A percentile compares a stretch with the other conserved stretches of the same genome.
phyloP scores from a whole-genome alignment of 352 stramenopile genomes.

The Pythium dissimile region DNA sequence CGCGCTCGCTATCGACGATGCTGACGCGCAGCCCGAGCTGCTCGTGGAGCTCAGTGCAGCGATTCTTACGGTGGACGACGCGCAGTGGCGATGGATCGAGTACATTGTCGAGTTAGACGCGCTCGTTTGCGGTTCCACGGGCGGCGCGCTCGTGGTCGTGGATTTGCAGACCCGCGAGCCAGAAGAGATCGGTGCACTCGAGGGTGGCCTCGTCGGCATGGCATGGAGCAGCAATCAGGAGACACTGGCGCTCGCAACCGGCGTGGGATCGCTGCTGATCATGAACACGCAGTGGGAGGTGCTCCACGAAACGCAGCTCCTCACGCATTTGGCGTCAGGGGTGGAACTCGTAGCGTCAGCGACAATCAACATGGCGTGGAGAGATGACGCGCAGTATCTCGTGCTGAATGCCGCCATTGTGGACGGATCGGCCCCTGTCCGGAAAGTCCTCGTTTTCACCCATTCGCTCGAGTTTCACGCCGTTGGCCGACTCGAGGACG shows the following conservation, averaged over 20 bases:
- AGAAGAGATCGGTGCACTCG: slow-evolving; percentile 67
- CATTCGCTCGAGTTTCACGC: slow-evolving; percentile 54
- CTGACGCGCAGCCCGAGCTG: slow-evolving; percentile 22
- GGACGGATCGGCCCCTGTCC: slow-evolving; percentile 7
- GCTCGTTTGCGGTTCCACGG: slow-evolving; percentile 49
- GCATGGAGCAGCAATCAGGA: slow-evolving; percentile 73
- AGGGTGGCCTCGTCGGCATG: slow-evolving; percentile 55
- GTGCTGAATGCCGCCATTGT: slow-evolving; percentile 40
- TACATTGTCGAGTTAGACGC: slow-evolving; percentile 60
- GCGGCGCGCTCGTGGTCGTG: slow-evolving; percentile 46
- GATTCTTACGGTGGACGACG: slow-evolving; percentile 13
- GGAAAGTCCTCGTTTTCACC: slow-evolving; percentile 59
- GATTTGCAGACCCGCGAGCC: slow-evolving; percentile 40
- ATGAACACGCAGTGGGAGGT: slow-evolving; percentile 82
- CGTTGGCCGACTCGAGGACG: slow-evolving; percentile 70
- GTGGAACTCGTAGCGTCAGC: slow-evolving; percentile 12
- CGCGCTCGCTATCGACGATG: slow-evolving; percentile 17
- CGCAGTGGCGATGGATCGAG: slow-evolving; percentile 54
- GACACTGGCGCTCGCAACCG: slow-evolving; percentile 58
- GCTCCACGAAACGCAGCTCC: slow-evolving; percentile 58
- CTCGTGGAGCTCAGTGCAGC: slow-evolving; percentile 32
- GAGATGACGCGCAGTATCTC: slow-evolving; percentile 69
- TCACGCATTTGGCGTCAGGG: slow-evolving; percentile 27
- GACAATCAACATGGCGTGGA: slow-evolving; percentile 48
- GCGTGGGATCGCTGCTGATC: slow-evolving; percentile 52